Conservation (phyloP, 768 basidiomycete species). For the Mycena rebaudengoi region DNA sequence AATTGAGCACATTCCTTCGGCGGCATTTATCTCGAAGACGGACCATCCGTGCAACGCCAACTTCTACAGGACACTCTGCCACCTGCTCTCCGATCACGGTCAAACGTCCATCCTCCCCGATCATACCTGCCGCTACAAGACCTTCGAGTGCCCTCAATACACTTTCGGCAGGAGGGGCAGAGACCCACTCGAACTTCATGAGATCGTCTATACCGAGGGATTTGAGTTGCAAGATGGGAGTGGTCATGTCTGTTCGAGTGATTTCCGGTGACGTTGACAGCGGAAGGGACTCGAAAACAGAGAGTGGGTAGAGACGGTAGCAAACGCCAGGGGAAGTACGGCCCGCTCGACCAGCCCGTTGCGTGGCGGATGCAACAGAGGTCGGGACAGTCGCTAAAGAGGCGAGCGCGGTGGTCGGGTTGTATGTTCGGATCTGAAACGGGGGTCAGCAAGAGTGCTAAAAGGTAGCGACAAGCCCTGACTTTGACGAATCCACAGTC, state of each 20-base stretch:
- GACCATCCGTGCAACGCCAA: constrained; percentile 94
- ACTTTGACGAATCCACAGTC: constrained; percentile 98
- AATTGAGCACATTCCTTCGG: too few relatives aligned
- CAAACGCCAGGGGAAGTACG: constrained; percentile 93
- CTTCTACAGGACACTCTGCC: constrained; percentile 94
- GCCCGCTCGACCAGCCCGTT: constrained; percentile 94
- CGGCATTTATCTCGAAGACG: too few relatives aligned
- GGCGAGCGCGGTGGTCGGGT: constrained; percentile 86
- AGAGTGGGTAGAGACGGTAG: constrained; percentile 86
- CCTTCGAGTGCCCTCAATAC: constrained; percentile 88
- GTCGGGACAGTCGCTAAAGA: constrained; percentile 85
- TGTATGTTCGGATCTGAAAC: constrained; percentile 87
- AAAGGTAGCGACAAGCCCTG: constrained; percentile 2
- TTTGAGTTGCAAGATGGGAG: constrained; percentile 93
- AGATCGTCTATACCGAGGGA: constrained; percentile 94
- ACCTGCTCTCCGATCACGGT: constrained; percentile 84
- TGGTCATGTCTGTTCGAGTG: constrained; percentile 88
- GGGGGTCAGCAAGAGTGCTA: background rate
- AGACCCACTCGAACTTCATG: constrained; percentile 96
- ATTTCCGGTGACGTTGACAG: constrained; percentile 88
- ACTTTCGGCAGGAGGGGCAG: constrained; percentile 85
- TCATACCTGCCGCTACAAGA: constrained; percentile 81
- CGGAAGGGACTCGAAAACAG: constrained; percentile 66
- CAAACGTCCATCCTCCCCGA: constrained; percentile 82
- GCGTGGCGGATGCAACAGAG: constrained; percentile 89